These are phyloP conservation scores for Taxawa tesnikishii DNA, from an alignment of 2,329 filamentous ascomycete genomes.

Conservation along the genomic window DNA sequence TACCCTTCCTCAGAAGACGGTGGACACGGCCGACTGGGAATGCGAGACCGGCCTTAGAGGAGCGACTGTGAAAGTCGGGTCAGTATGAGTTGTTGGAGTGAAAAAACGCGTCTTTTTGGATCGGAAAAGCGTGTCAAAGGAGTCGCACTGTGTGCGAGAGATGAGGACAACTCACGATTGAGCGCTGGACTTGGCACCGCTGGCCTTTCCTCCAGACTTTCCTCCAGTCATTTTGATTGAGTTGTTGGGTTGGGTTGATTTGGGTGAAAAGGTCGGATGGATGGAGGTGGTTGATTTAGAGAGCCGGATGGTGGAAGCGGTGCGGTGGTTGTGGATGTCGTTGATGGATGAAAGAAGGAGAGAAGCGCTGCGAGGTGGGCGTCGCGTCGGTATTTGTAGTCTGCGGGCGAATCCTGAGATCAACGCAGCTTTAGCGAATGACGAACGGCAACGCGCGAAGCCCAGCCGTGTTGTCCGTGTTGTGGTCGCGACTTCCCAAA, in stretches of 20 bases:
- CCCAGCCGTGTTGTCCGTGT: constrained; percentile 6
- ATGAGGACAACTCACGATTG: constrained; percentile 69
- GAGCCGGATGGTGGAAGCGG: constrained; percentile 11
- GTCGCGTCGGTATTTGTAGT: too few species aligned
- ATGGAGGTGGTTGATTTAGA: constrained; percentile 13
- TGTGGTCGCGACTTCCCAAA: constrained; percentile 4
- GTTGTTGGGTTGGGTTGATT: constrained; percentile 25
- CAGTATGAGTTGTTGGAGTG: constrained; percentile 20
- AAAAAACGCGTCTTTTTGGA: constrained; percentile 18
- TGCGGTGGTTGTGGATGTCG: constrained; percentile 24
- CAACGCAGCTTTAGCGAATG: constrained; percentile 8
- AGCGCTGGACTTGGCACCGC: constrained; percentile 87
- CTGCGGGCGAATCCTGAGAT: too few species aligned
- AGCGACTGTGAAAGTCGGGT: constrained; percentile 55
- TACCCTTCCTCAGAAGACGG: constrained; percentile 96
- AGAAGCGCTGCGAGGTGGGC: constrained; percentile 12
- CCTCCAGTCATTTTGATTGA: constrained; percentile 96
- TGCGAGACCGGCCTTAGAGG: constrained; percentile 96
- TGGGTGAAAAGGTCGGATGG: constrained; percentile 20
- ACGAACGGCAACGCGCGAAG: constrained; percentile 4
- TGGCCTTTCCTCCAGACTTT: constrained; percentile 99
- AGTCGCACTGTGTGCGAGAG: constrained; percentile 8
- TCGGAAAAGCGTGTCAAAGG: constrained; percentile 30
- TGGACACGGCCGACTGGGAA: constrained; percentile 99
- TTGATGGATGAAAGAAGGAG: constrained; percentile 24